phyloP scores from a whole-genome alignment of 805 yeast genomes.

The Yarrowia sp. region DNA sequence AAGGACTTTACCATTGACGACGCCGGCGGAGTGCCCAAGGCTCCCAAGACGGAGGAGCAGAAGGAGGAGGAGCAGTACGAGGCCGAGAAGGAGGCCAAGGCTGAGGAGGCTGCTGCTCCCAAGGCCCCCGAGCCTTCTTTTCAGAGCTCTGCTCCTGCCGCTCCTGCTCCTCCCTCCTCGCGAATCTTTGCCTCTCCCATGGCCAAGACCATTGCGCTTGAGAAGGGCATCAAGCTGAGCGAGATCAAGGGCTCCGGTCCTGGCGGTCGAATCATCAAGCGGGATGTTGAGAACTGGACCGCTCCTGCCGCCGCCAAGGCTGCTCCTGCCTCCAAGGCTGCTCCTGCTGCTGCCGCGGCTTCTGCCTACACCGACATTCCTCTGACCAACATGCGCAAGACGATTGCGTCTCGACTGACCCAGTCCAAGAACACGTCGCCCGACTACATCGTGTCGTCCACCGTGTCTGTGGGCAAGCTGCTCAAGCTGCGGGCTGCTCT shows the following conservation, averaged over 20 bases:
- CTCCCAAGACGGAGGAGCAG: conserved; percentile 43
- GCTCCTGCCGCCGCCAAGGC: conserved; percentile 36
- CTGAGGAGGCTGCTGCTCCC: conserved; percentile 29
- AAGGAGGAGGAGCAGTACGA: conserved; percentile 38
- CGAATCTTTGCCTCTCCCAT: conserved; percentile 92
- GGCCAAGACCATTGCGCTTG: conserved; percentile 90
- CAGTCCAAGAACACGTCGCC: conserved; percentile 87
- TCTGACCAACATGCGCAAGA: conserved; percentile 86
- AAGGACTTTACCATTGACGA: conserved; percentile 79
- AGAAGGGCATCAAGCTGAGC: conserved; percentile 84
- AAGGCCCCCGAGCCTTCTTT: conserved; percentile 11
- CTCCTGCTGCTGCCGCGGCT: conserved; percentile 49
- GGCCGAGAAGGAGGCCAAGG: conserved; percentile 36
- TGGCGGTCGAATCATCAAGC: conserved; percentile 86
- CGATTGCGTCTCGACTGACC: conserved; percentile 84
- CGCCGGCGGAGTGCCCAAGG: conserved; percentile 58
- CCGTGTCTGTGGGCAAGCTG: conserved; percentile 81
- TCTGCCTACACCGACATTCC: conserved; percentile 78
- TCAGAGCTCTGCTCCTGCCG: conserved; percentile 31
- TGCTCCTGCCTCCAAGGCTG: conserved; percentile 37
- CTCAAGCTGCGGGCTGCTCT: conserved; percentile 88
- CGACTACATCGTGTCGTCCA: conserved; percentile 86
- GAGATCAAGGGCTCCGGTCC: conserved; percentile 92
- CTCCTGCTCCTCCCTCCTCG: conserved; percentile 44
- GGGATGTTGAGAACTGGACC: conserved; percentile 77